Conservation (phyloP, 495 filamentous ascomycete species). For the Penicillium lividum region DNA sequence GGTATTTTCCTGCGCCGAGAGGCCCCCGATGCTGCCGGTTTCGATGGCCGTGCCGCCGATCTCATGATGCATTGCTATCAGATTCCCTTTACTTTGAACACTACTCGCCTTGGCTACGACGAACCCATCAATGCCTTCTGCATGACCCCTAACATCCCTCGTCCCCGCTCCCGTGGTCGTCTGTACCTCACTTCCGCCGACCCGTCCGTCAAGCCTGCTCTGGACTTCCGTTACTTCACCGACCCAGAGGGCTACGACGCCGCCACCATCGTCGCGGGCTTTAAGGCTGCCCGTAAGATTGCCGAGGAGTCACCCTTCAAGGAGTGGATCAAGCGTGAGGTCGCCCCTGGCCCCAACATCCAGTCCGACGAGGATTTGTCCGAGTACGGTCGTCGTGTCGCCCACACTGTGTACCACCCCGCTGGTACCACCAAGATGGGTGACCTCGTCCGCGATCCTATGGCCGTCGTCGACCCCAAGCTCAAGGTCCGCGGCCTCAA, state of each 20-base stretch:
- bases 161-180: conserved; percentile 71
- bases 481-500: conserved; percentile 59
- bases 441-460: conserved; percentile 57
- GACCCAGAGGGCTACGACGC: conserved; percentile 82
- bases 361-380: conserved; percentile 70
- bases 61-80: conserved; percentile 94
- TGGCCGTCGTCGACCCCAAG: conserved; percentile 65
- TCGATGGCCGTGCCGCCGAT: conserved; percentile 70
- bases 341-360: conserved; percentile 70
- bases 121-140: conserved; percentile 77
- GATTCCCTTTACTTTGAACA: conserved; percentile 77
- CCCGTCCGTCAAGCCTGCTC: conserved; percentile 71
- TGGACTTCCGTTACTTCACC: conserved; percentile 89
- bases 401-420: conserved; percentile 86
- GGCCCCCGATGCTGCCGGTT: conserved; percentile 58
- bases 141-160: conserved; percentile 90
- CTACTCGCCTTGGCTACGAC: conserved; percentile 71
- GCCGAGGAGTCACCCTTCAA: conserved; percentile 72
- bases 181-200: conserved; percentile 72
- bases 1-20: conserved; percentile 81
- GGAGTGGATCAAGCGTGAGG: conserved; percentile 76
- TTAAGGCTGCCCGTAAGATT: conserved; percentile 69
- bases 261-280: conserved; percentile 75
- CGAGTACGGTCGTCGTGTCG: conserved; percentile 72
- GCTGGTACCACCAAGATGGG: conserved; percentile 90